Base-by-base conservation (phyloP, 306 rosid species). In the Chamaecrista fasciculata region DNA sequence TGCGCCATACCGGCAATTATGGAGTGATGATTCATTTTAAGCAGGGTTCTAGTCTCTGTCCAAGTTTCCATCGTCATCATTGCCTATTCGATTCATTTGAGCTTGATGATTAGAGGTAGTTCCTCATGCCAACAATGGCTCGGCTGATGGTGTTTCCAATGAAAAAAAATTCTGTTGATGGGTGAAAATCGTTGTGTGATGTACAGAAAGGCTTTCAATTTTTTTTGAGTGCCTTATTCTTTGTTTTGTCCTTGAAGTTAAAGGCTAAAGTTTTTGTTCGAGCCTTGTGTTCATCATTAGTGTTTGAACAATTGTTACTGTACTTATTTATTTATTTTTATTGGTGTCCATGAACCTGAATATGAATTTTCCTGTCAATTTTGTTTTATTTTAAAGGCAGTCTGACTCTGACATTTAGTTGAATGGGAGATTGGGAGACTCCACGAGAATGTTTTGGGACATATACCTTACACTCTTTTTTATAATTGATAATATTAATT, bases 151-250 rank as follows among this genome's bases (percentile, higher is more conserved):
- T n/a, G n/a, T n/a, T n/a, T n/a, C n/a, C n/a, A n/a, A n/a, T n/a
- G n/a, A n/a, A n/a, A n/a, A n/a, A n/a, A 80, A 71, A 77, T 74
- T 75, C 77, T 49, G 72, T 78, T 65, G 70, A 63, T 46, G 78
- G 52, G 62, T 72, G 49, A 55, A 69, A 76, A n/a, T n/a, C 25
- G 15, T 66, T 55, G 12, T 48, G 55, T 72, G 79, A 78, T 91
- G 97, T 95, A 89, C 95, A 90, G 96, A 80, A 80, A 76, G 85
- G 73, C 72, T 71, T 82, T 78, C 84, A 66, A 74, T 33, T 82
- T 74, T 85, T 84, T 71, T 81, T 70, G 70, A 79, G 82, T 78
- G 82, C 80, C 70, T 78, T 74, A 78, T 80, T 81, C 88, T 84
- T 87, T 72, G 78, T 68, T 59, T 9, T 8, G 87, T 83, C 84